phyloP scores from a whole-genome alignment of 768 basidiomycete genomes.

The Nevesoporus exiguus region DNA sequence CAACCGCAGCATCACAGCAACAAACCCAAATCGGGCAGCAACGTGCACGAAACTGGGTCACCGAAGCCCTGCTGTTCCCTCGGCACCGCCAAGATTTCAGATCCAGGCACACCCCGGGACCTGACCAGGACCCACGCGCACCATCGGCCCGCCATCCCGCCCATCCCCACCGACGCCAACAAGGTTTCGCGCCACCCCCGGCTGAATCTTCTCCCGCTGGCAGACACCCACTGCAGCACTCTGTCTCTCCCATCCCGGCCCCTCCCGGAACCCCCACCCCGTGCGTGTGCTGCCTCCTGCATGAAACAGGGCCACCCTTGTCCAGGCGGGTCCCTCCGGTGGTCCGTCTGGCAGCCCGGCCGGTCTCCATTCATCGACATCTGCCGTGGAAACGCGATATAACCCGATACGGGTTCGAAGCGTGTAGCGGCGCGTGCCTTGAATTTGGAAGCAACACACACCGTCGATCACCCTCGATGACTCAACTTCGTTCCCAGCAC shows the following conservation, averaged over 20 bases:
- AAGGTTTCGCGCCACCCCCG: constrained; percentile 21
- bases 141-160: constrained; percentile 21
- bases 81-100: constrained; percentile 47
- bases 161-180: constrained; percentile 17
- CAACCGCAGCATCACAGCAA: constrained; percentile 33
- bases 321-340: neutral
- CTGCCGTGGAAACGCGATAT: constrained; percentile 16
- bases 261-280: constrained; percentile 8
- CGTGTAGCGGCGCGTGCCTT: constrained; percentile 20
- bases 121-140: constrained; percentile 4
- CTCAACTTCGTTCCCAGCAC: constrained; percentile 9
- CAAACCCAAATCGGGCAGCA: constrained; percentile 36
- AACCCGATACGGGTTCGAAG: constrained; percentile 22
- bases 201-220: constrained; percentile 13
- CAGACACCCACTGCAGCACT: neutral
- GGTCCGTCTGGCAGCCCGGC: neutral
- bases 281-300: neutral
- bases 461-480: constrained; percentile 32
- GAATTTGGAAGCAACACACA: constrained; percentile 22
- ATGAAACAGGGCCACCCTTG: constrained; percentile 14
- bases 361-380: neutral
- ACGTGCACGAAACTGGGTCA: constrained; percentile 28
- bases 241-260: constrained; percentile 7
- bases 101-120: constrained; percentile 30
- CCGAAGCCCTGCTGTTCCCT: constrained; percentile 31